phyloP scores from a whole-genome alignment of 768 basidiomycete genomes.

The Auriculariales sp. region DNA sequence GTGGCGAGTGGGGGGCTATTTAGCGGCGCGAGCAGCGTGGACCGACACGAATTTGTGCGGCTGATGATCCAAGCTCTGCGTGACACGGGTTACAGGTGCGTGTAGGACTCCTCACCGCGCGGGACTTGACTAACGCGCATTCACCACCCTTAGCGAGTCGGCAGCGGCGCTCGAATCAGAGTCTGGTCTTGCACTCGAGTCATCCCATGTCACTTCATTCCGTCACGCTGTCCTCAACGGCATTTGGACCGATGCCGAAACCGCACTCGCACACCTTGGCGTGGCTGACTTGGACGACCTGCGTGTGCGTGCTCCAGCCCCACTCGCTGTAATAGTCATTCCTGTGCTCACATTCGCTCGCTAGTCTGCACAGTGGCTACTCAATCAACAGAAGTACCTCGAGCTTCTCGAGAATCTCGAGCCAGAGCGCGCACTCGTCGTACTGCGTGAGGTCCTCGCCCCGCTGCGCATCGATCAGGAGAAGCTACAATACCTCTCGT shows the following conservation, averaged over 20 bases:
- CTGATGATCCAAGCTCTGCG: conserved; percentile 78
- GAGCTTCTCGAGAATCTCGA: conserved; percentile 75
- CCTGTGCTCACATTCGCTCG: neutral
- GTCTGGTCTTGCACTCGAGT: conserved; percentile 81
- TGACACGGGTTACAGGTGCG: conserved; percentile 62
- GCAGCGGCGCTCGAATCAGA: conserved; percentile 83
- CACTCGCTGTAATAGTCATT: neutral
- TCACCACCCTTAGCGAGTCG: conserved; percentile 46
- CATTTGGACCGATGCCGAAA: conserved; percentile 67
- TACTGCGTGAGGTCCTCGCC: conserved; percentile 79
- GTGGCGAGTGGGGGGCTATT: no score
- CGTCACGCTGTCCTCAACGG: conserved; percentile 67
- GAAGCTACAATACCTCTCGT: conserved; percentile 74
- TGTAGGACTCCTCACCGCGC: neutral
- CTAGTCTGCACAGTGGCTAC: conserved; percentile 73
- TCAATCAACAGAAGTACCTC: conserved; percentile 91
- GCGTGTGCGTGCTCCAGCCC: conserved; percentile 33
- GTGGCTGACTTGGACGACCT: conserved; percentile 52
- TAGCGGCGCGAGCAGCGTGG: no score
- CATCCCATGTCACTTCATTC: conserved; percentile 63
- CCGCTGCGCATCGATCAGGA: conserved; percentile 68
- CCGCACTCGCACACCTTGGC: conserved; percentile 50
- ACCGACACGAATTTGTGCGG: conserved; percentile 84
- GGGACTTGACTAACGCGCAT: conserved; percentile 37
- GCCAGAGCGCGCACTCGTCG: conserved; percentile 68